A percentile compares a stretch with the other conserved stretches of the same genome.
Conservation (phyloP, 805 yeast species). For the Sugiyamaella boreocaroliniensis region DNA sequence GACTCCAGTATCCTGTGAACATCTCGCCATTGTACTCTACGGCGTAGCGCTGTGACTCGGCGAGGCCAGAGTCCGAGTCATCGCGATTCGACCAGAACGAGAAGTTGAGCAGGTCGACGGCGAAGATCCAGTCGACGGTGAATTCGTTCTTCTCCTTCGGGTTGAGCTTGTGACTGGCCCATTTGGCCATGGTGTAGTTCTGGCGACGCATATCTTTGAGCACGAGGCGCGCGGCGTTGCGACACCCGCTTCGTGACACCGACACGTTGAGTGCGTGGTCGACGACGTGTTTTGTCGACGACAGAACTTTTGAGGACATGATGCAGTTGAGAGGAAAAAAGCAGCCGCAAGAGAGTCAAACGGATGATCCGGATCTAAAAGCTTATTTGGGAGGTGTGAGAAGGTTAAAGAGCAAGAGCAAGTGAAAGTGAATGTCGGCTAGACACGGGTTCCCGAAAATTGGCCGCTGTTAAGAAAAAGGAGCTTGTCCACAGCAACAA, state of each 20-base stretch:
- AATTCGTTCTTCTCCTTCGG: slow-evolving; percentile 19
- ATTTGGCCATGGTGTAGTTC: slow-evolving; percentile 30
- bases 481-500: no score
- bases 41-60: slow-evolving; percentile 29
- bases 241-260: slow-evolving; percentile 27
- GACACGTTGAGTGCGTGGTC: slow-evolving; percentile 20
- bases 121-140: slow-evolving; percentile 36
- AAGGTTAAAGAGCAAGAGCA: no score
- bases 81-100: slow-evolving; percentile 39
- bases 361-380: no score
- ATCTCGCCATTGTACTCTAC: slow-evolving; percentile 28
- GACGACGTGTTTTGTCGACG: not conserved
- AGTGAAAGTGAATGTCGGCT: no score
- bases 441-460: no score
- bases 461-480: no score
- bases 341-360: no score
- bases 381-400: no score
- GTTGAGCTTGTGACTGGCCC: slow-evolving; percentile 34
- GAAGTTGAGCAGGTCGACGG: slow-evolving; percentile 38
- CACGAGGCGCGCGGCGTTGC: slow-evolving; percentile 27
- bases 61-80: slow-evolving; percentile 25
- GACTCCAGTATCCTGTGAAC: slow-evolving; percentile 42
- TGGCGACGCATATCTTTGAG: slow-evolving; percentile 23
- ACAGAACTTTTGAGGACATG: not conserved
- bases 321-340: no score